phyloP scores from a whole-genome alignment of 2,329 filamentous ascomycete species.

The Pseudogymnoascus sp. region DNA sequence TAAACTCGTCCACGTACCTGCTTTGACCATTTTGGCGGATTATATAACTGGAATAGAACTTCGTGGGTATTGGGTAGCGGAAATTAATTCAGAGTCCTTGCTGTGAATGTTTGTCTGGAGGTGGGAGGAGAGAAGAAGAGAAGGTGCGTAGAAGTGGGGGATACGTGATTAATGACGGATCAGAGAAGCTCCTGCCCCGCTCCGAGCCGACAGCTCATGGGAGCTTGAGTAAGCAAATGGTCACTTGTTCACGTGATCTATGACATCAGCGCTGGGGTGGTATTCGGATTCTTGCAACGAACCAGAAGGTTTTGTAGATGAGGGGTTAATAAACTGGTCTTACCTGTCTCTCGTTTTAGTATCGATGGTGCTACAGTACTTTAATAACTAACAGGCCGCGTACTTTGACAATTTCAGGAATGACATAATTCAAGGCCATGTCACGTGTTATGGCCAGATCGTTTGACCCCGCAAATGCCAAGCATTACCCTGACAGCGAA shows the following conservation, averaged over 20 bases:
- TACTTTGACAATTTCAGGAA: background rate
- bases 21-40: conserved; percentile 91
- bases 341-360: background rate
- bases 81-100: conserved; percentile 3
- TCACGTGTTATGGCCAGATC: background rate
- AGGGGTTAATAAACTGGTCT: background rate
- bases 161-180: conserved; percentile 5
- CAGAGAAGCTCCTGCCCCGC: conserved; percentile 6
- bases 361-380: background rate
- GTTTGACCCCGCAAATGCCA: background rate
- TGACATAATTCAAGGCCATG: background rate
- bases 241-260: background rate
- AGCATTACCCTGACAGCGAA: background rate
- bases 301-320: background rate
- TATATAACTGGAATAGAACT: background rate
- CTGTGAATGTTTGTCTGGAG: background rate
- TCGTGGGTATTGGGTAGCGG: background rate
- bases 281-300: background rate
- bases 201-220: conserved; percentile 5
- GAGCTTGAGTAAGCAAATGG: background rate
- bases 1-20: conserved; percentile 53
- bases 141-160: background rate
- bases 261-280: background rate
- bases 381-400: background rate
- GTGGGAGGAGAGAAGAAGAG: conserved; percentile 2